Conservation (phyloP, 352 stramenopile species). For the Albugo laibachii region DNA sequence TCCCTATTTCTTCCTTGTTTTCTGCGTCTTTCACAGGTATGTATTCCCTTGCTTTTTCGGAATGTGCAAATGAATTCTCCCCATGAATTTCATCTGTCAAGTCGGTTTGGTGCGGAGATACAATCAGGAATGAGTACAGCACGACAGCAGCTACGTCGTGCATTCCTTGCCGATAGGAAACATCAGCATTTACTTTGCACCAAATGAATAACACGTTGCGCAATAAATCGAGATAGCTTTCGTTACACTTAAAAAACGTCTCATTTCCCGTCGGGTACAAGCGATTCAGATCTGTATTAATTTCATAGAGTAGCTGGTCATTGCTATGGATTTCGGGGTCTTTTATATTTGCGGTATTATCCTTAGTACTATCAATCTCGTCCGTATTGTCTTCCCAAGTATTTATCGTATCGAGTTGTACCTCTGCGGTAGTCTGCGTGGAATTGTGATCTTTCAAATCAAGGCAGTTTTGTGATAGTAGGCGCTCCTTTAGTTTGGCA, state of each 20-base stretch:
- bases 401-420: too few species aligned
- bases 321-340: constrained; percentile 57
- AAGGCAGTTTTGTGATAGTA: too few species aligned
- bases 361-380: too few species aligned
- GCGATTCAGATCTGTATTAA: constrained; percentile 63
- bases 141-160: constrained; percentile 64
- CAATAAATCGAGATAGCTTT: constrained; percentile 31
- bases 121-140: constrained; percentile 34
- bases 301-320: constrained; percentile 47
- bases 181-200: constrained; percentile 55
- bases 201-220: constrained; percentile 67
- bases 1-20: neutral
- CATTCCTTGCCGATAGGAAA: constrained; percentile 75
- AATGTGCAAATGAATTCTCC: too few species aligned
- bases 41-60: neutral
- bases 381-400: too few species aligned
- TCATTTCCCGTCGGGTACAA: constrained; percentile 57
- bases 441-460: too few species aligned
- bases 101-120: constrained; percentile 2
- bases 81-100: too few species aligned
- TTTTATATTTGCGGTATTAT: neutral
- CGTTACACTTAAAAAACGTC: constrained; percentile 45
- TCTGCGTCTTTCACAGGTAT: neutral
- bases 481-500: too few species aligned
- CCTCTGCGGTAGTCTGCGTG: too few species aligned